These are phyloP conservation scores for Pichia sp. DNA, from an alignment of 1,139 yeast genomes.

Conservation along the genomic window DNA sequence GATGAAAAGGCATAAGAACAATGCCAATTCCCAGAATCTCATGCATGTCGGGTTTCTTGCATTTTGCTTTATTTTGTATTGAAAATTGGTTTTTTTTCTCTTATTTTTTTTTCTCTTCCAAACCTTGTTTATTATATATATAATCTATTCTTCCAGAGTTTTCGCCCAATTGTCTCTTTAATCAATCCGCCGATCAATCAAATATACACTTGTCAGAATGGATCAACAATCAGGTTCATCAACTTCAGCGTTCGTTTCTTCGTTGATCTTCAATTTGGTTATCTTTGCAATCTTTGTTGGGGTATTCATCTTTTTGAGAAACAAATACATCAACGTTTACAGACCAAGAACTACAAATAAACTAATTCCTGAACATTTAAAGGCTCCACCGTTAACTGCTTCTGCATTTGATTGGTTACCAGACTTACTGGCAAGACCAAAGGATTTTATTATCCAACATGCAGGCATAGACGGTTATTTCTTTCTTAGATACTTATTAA, in stretches of 20 bases:
- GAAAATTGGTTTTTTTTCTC: too few species aligned
- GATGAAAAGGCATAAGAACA: too few species aligned
- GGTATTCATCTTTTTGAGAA: conserved; percentile 47
- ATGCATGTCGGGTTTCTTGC: too few species aligned
- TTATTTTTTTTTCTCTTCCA: too few species aligned
- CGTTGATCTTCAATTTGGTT: conserved; percentile 50
- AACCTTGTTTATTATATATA: too few species aligned
- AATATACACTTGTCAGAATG: background rate
- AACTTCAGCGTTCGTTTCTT: conserved; percentile 57
- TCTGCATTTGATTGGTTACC: conserved; percentile 62
- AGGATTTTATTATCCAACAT: conserved; percentile 59
- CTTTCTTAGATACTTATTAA: conserved; percentile 50
- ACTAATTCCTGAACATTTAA: conserved; percentile 52
- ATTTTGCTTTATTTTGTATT: too few species aligned
- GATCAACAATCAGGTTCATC: conserved; percentile 37
- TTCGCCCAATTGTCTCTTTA: background rate
- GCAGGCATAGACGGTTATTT: conserved; percentile 74
- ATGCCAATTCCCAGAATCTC: too few species aligned
- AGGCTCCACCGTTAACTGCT: conserved; percentile 54
- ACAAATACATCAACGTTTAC: conserved; percentile 55
- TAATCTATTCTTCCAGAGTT: too few species aligned
- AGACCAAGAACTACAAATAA: conserved; percentile 58
- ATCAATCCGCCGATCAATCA: background rate
- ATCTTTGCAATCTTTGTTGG: conserved; percentile 48
- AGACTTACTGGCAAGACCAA: conserved; percentile 52